These are phyloP conservation scores for Gaultheria prostrata DNA, from an alignment of 148 eudicot genomes.

Conservation along the genomic window DNA sequence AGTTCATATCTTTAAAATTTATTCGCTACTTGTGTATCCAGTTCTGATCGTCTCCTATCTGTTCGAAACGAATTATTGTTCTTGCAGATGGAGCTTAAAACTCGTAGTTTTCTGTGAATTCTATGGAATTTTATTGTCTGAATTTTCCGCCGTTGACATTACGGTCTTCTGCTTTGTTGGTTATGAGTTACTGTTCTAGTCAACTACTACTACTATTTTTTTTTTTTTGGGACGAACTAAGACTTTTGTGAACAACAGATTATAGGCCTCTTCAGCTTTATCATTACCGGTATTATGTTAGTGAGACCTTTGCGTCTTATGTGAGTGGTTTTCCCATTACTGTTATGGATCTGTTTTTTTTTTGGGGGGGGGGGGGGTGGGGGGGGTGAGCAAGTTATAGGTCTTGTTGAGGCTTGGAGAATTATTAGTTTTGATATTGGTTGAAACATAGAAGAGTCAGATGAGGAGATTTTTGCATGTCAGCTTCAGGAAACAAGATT, in stretches of 20 bases:
- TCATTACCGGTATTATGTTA: neutral
- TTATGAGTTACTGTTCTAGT: neutral
- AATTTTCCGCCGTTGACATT: neutral
- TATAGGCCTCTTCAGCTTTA: neutral
- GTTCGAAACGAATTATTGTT: neutral
- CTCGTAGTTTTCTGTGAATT: too few relatives aligned
- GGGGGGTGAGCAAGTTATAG: neutral
- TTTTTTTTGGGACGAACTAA: too few relatives aligned
- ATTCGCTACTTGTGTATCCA: constrained; percentile 5
- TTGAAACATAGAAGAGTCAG: too few relatives aligned
- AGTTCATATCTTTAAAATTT: neutral
- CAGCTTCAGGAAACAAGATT: too few relatives aligned
- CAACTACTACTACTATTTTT: neutral
- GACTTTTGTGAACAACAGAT: neutral
- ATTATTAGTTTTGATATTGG: neutral
- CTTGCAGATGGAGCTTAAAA: constrained; percentile 15
- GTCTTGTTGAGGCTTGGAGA: neutral
- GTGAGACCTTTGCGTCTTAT: neutral
- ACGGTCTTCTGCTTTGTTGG: neutral
- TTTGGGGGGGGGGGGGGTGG: too few relatives aligned
- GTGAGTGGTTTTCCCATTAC: neutral
- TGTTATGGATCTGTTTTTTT: neutral
- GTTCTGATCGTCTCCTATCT: neutral
- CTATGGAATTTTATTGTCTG: neutral
- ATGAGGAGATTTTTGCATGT: too few relatives aligned